Conservation (phyloP, 1,284 basidiomycete species). For the Bondarzewia mesenterica region DNA sequence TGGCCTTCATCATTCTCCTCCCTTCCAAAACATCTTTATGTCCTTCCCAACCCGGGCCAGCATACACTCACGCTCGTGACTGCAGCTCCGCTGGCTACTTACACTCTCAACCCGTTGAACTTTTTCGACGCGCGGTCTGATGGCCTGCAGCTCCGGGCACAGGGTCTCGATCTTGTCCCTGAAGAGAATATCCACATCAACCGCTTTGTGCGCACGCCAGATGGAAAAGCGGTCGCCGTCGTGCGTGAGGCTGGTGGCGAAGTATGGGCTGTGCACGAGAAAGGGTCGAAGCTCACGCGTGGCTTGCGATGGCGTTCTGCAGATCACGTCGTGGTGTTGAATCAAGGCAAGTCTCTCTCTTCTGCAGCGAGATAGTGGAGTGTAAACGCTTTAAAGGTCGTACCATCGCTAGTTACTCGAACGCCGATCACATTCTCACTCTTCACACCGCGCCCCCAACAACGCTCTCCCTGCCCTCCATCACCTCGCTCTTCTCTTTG, state of each 20-base stretch:
- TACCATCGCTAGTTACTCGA: conserved; percentile 41
- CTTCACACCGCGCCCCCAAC: conserved; percentile 40
- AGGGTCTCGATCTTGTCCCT: conserved; percentile 28
- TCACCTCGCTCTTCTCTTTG: conserved; percentile 56
- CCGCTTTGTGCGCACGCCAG: conserved; percentile 65
- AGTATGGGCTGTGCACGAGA: conserved; percentile 45
- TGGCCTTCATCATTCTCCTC: conserved; percentile 38
- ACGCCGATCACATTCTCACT: conserved; percentile 32
- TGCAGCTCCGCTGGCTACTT: conserved; percentile 50
- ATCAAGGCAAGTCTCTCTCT: conserved; percentile 36
- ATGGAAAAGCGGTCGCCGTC: conserved; percentile 64
- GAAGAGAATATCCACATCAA: conserved; percentile 45
- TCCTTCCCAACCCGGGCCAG: conserved; percentile 40
- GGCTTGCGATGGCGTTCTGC: conserved; percentile 41
- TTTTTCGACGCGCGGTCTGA: conserved; percentile 55
- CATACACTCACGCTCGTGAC: conserved; percentile 47
- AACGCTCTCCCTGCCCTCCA: conserved; percentile 38
- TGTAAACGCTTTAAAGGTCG: conserved; percentile 15
- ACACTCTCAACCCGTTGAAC: conserved; percentile 42
- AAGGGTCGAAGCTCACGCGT: conserved; percentile 34
- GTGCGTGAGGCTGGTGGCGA: conserved; percentile 53
- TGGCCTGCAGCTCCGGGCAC: conserved; percentile 36
- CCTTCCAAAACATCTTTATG: conserved; percentile 41
- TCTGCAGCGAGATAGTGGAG: neutral
- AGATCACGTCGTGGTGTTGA: conserved; percentile 60